Evolutionary conservation across 495 filamentous ascomycete species (phyloP), one percentile per base, ranked within the genome.

Genomic region (Coniosporium apollinis): DNA sequence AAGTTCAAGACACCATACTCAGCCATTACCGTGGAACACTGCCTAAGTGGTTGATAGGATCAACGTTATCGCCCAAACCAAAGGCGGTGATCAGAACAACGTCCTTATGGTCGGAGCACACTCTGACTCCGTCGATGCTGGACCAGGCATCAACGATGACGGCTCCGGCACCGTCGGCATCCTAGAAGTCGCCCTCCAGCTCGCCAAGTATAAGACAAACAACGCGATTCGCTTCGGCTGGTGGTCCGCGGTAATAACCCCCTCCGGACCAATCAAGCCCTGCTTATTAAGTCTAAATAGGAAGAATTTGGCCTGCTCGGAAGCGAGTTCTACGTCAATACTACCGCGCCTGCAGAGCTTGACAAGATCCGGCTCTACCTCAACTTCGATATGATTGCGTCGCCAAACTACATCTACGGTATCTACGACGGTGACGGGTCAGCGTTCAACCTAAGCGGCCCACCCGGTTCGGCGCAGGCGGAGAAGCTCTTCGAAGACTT

Each of bases 381-480:
- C 43, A 79, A 82, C 58, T 77, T 78, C 42, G 77, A 82, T 52
- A 82, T 81, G 76, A 76, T 80, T 38, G 77, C 75, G 29, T 69
- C 62, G 13, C 76, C 77, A 25, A 81, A 81, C 60, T 80, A 69
- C 44, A 61, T 67, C 9, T 63, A 71, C 45, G 68, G 65, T 46
- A 64, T 81, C 50, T 81, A 80, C 48, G 77, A 82, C 49, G 77
- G 77, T 24, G 72, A 79, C 42, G 77, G 76, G 28, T 56, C 48
- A 28, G 48, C 65, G 13, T 80, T 70, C 57, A 72, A 72, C 55
- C 38, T 61, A 19, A 64, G 62, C 8, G 76, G 74, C 5, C 75
- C 77, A 0, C 37, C 66, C 0, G 77, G 77, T 0, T 77, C 71
- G 22, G 76, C 60, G 24, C 50, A 68, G 25, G 71, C 71, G 29